Evolutionary conservation across 2,329 filamentous ascomycete genomes (phyloP), one percentile per base, ranked within the genome.

Genomic region (Diaporthe sp.): DNA sequence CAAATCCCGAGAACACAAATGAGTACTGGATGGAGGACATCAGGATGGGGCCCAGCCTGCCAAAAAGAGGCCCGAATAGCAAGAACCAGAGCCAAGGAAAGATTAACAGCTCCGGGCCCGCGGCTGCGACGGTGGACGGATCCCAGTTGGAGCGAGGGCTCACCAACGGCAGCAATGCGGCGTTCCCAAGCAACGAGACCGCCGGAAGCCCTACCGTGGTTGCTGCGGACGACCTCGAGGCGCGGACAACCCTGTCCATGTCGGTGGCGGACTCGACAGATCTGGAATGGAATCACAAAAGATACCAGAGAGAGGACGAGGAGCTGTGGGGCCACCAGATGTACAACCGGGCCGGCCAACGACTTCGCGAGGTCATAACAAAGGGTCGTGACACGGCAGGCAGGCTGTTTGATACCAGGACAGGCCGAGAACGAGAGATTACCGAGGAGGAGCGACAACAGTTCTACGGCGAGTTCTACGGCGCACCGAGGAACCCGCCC

Each of bases 21-120:
- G 93, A 93, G 17, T 95, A 94, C 84, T 98, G 96, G 96, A 87
- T 90, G 44, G 94, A 97, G 81, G 96, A 98, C 84, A 97, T 98
- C 78, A 88, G 88, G 77, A 89, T 96, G 85, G 96, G 96, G 0
- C 96, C 96, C 2, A 92, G 91, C 4, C 89, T 94, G 49, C 92
- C 92, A 44, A 92, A 92, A 80, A 89, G 92, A 83, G 85, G 89
- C 75, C 85, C 81, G 78, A 72, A 73, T 25, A 90, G 84, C 84
- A 91, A 89, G 85, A 91, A 87, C 81, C 86, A 85, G 68, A 92
- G 90, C 80, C 89, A 92, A 78, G 88, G 91, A 70, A 89, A 90
- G 25, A 84, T 94, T 77, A 90, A 90, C 77, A 90, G 90, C 78
- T 83, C 90, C 74, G 89, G 88, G 44, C 87, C 88, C 75, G 88